Percentiles rank a stretch among this genome's conserved stretches.
Conservation (phyloP, 768 basidiomycete species). For the Collybia sordida region DNA sequence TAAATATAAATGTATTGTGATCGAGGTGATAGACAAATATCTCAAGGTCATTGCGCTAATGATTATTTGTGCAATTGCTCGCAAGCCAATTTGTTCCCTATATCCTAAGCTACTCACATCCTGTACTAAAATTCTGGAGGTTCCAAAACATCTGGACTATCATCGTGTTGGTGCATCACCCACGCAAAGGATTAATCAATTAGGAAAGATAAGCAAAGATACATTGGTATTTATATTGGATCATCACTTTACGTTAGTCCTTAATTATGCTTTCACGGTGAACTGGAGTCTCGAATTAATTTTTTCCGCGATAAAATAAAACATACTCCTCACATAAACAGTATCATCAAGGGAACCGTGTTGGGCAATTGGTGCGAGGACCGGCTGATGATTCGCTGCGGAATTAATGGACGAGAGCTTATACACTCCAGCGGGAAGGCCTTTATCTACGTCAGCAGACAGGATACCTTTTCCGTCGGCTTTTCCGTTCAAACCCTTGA, state of each 20-base stretch:
- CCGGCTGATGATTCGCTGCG: slow-evolving; percentile 60
- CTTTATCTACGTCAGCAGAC: slow-evolving; percentile 47
- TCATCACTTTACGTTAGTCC: too few relatives aligned
- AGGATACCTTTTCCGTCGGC: slow-evolving; percentile 47
- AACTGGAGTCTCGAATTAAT: too few relatives aligned
- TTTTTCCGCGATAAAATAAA: background rate
- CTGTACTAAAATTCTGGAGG: background rate
- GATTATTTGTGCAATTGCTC: slow-evolving; percentile 7
- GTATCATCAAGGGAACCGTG: slow-evolving; percentile 60
- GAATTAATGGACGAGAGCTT: slow-evolving; percentile 58
- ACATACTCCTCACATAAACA: slow-evolving; percentile 44
- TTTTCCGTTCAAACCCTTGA: slow-evolving; percentile 50
- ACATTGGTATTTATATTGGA: too few relatives aligned
- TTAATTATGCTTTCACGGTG: too few relatives aligned
- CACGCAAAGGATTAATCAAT: background rate
- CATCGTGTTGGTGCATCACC: background rate
- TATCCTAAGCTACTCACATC: too few relatives aligned
- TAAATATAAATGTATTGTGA: slow-evolving; percentile 17
- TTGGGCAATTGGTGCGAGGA: slow-evolving; percentile 57
- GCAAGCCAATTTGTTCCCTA: too few relatives aligned
- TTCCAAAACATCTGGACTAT: background rate
- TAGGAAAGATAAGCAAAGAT: too few relatives aligned
- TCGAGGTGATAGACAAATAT: slow-evolving; percentile 1
- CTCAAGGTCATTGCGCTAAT: slow-evolving; percentile 5
- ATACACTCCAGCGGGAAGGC: slow-evolving; percentile 61